Conservation (phyloP, 1,284 basidiomycete species). For the Pisolithus thermaeus region DNA sequence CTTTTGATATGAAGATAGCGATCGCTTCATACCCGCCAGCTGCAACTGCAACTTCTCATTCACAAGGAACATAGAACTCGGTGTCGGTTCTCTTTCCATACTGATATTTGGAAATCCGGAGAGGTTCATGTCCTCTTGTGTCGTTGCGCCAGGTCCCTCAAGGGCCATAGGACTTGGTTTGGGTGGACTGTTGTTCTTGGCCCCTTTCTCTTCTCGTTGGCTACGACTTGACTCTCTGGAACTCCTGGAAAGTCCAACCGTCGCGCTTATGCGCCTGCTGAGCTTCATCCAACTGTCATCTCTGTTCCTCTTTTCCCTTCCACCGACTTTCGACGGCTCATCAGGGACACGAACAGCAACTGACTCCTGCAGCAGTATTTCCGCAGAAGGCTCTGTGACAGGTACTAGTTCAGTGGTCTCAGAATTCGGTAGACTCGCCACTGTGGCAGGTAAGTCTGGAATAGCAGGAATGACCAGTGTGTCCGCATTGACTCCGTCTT, state of each 20-base stretch:
- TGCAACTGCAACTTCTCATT: conserved; percentile 25
- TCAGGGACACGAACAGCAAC: conserved; percentile 15
- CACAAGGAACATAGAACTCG: conserved; percentile 20
- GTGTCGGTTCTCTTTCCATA: conserved; percentile 16
- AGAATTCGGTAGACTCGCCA: conserved; percentile 8
- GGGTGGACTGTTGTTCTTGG: conserved; percentile 13
- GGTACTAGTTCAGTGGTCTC: neutral
- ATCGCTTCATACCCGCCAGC: conserved; percentile 23
- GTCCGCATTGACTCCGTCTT: conserved; percentile 6
- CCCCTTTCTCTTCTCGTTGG: conserved; percentile 25
- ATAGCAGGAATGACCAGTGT: conserved; percentile 5
- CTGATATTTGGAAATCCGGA: neutral
- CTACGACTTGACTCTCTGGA: conserved; percentile 11
- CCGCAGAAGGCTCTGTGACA: neutral
- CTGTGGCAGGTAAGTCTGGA: conserved; percentile 4
- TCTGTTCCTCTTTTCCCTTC: conserved; percentile 33
- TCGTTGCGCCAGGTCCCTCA: conserved; percentile 10
- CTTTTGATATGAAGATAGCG: conserved; percentile 17
- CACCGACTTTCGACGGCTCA: conserved; percentile 18
- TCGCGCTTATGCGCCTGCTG: conserved; percentile 54
- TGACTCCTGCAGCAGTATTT: conserved; percentile 4
- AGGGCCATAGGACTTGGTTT: neutral
- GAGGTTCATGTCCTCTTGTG: conserved; percentile 3
- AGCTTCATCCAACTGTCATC: conserved; percentile 53
- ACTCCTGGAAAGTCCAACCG: conserved; percentile 37